Base-by-base conservation (phyloP, 768 basidiomycete species). In the Hysterangium stoloniferum region DNA sequence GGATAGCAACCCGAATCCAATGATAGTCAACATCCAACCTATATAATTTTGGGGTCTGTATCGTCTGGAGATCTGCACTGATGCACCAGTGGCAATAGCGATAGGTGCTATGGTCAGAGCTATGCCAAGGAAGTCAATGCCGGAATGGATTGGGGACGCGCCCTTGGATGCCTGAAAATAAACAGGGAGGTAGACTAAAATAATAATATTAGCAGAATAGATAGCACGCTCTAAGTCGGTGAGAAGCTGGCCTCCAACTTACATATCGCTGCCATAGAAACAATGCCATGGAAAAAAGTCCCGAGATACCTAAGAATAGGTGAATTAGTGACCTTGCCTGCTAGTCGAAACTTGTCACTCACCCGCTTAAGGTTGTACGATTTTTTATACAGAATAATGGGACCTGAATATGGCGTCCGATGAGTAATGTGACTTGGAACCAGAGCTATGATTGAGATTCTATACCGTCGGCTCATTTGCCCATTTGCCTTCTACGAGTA, bases 121-220 rank as follows among this genome's bases (percentile, higher is more conserved):
- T 13, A 55, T 32, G 0, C 62, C 61, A 32, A 77, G 65, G 7
- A 69, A 19, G 29, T 69, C 61, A 12, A 73, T 61, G 2, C 71
- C 71, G 4, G 68, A 66, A 0, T 59, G 62, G 33, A 71, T 56
- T 0, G 76, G 69, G 0, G 68, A 62, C 6, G 62, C 64, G 13
- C 58, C 64, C 52, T 67, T 67, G 45, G 64, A 66, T 0, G 72
- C 73, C 56, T 77, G 75, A 59, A 70, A 76, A 54, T 70, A 75
- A 6, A 72, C 68, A 8, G 72, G 71, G 1, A 75, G 52, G 54
- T 70, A 75, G 52, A 66, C 70, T 68, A 58, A 38, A 4, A 17
- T 9, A 19, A 42, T 11, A 37, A 31, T 44, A 52, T 43, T n/a
- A 64, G 60, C 60, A 3, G 62, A 58, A 61, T 48, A 4, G 54